Base-by-base conservation (phyloP, 2,329 filamentous ascomycete species). In the Beauveria australis region DNA sequence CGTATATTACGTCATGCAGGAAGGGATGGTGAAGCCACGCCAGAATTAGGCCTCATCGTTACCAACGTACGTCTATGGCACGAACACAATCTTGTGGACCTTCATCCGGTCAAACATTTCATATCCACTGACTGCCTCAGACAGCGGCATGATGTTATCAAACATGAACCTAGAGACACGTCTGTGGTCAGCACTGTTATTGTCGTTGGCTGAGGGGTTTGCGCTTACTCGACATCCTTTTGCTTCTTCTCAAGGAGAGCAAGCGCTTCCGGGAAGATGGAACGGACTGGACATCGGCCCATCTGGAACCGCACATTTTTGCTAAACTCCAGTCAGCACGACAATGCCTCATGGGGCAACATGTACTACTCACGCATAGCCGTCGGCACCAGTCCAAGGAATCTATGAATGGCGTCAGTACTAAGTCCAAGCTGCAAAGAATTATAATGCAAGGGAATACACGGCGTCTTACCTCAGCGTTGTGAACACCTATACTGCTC, bases 11-110 rank as follows among this genome's bases (percentile, higher is more conserved):
- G 81, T 92, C 64, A 84, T 93, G 71, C 89, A 93, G 68, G 89
- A 93, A 72, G 90, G 89, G n/a, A 85, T 92, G 64, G 89, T 93
- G 58, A 94, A 93, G 77, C 90, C 90, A 26, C 80, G 90, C 61
- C 90, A 93, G 72, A 94, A 94, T 71, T 93, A 76, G 81, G 26
- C 24, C 24, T 30, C 14, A 16, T n/a, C 4, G 10, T 16, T 12
- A 37, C 26, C 33, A 7, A 7, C 22, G 22, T 14, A 3, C 52
- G 18, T 26, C 14, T 66, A 82, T 16, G 77, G 79, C 63, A 79
- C 80, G 68, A 91, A 91, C 18, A 90, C 80, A 16, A 91, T 85
- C 76, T 91, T 91, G 67, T 90, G 87, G 22, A 81, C 87, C 73
- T 87, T 83, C 82, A 87, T 88, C 64, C 86, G 81, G 69, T 91